A percentile compares a stretch with the other conserved stretches of the same genome.
Evolutionary conservation across 2,329 filamentous ascomycete species (phyloP).

Genomic region (Beauveria rudraprayagi): DNA sequence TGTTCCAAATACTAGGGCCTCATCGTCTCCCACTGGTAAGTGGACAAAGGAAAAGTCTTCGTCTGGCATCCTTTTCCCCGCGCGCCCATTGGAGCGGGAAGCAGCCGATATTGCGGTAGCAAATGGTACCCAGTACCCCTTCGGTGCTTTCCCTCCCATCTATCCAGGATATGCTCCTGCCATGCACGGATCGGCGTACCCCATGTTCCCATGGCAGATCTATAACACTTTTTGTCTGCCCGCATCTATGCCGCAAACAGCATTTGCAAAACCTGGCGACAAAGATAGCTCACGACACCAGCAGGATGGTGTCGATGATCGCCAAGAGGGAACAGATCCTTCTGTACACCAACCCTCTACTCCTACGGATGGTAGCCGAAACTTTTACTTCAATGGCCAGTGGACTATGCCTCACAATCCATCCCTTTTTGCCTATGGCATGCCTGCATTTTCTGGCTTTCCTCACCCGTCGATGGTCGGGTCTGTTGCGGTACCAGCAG

Average conservation of each 20-base stretch:
- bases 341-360: conserved; percentile 32
- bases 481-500: background rate
- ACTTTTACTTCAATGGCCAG: conserved; percentile 38
- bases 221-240: conserved; percentile 25
- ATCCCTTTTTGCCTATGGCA: conserved; percentile 18
- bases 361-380: conserved; percentile 37
- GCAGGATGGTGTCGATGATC: conserved; percentile 23
- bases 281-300: conserved; percentile 20
- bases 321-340: conserved; percentile 23
- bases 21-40: conserved; percentile 45
- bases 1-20: conserved; percentile 53
- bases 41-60: conserved; percentile 34
- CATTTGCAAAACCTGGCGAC: conserved; percentile 12
- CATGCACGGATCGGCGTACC: conserved; percentile 22
- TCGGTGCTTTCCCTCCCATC: conserved; percentile 23
- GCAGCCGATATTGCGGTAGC: conserved; percentile 14
- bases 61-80: conserved; percentile 17
- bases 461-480: conserved; percentile 12
- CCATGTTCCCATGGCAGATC: conserved; percentile 33
- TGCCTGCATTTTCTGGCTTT: conserved; percentile 22
- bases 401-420: conserved; percentile 29
- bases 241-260: conserved; percentile 17
- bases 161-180: conserved; percentile 24
- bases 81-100: conserved; percentile 16
- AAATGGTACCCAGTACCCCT: conserved; percentile 20